Base-by-base conservation (phyloP, 108 stramenopile species). In the Hondaea fermentalgiana region DNA sequence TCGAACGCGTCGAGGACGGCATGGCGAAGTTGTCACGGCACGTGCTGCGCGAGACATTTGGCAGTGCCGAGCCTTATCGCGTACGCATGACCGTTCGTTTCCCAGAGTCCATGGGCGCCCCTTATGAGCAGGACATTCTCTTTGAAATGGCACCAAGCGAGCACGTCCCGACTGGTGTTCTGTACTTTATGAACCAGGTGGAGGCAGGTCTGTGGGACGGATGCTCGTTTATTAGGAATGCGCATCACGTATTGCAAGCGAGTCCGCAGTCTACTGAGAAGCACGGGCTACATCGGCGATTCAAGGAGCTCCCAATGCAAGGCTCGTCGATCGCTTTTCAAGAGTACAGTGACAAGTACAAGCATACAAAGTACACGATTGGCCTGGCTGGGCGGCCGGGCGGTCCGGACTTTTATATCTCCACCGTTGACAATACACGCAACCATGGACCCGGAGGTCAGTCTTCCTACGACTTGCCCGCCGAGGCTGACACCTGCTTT, bases 321-420 rank as follows among this genome's bases (percentile, higher is more conserved):
- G 42, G 88, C n/a, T 43, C 44, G 51, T 83, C 76, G 35, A 88
- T 96, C 58, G 91, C 94, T 10, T 97, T 94, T 88, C 96, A 96
- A 45, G 97, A 97, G 88, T 97, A 96, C 89, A 88, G 87, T n/a
- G 29, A 59, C 4, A 72, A 93, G 0, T 96, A 91, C 89, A 95
- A 96, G 29, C 97, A 97, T 90, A 44, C 53, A 4, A 90, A 91
- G 72, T 96, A 92, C 92, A 97, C 97, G 0, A 72, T 97, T 3
- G 97, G 97, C 25, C 95, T 95, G 87, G 94, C 96, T 1, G 96
- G 96, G 4, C 90, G 97, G 58, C 97, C 97, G 8, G 95, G 95
- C 44, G 98, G 98, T 42, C 96, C 97, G 0, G 96, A 96, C 60
- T 97, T 96, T 89, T 98, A 96, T 88, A 96, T 98, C 88, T 96